Conservation (phyloP, 2,329 filamentous ascomycete species). For the Cladophialophora carrionii region DNA sequence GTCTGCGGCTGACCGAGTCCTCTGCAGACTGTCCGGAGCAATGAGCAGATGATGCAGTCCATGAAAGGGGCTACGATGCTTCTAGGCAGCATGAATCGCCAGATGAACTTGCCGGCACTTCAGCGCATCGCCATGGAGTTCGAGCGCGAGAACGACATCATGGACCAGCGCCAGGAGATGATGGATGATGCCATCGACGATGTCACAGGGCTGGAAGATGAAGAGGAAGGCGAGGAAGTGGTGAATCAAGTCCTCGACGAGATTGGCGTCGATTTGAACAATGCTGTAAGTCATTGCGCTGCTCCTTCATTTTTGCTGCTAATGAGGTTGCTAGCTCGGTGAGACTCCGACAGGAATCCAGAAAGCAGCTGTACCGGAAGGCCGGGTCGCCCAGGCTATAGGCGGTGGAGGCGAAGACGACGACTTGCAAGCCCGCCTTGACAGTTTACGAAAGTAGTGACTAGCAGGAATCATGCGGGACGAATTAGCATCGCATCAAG, state of each 20-base stretch:
- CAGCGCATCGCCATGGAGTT: conserved; percentile 99
- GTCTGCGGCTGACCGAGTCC: conserved; percentile 14
- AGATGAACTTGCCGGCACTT: conserved; percentile 94
- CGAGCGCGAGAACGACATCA: conserved; percentile 97
- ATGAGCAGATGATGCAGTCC: conserved; percentile 99
- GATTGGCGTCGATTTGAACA: conserved; percentile 90
- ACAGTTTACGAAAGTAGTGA: conserved; percentile 70
- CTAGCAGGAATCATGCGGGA: background rate
- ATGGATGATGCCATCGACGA: conserved; percentile 99
- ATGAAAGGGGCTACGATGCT: conserved; percentile 98
- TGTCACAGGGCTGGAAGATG: conserved; percentile 84
- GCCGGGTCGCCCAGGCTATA: conserved; percentile 82
- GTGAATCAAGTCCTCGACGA: conserved; percentile 96
- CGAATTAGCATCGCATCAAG: conserved; percentile 9
- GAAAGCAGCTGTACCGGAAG: conserved; percentile 70
- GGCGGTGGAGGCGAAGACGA: conserved; percentile 73
- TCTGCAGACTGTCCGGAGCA: conserved; percentile 85
- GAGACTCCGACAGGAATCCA: conserved; percentile 87
- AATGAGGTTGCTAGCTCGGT: conserved; percentile 66
- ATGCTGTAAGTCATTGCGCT: conserved; percentile 68
- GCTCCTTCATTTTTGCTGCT: conserved; percentile 27
- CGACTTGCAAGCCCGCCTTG: conserved; percentile 88
- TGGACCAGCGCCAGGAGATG: conserved; percentile 99
- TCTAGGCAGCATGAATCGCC: conserved; percentile 93
- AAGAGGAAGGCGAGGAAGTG: conserved; percentile 95